Evolutionary conservation across 1,284 basidiomycete genomes (phyloP), one percentile per base, ranked within the genome.

Genomic region (Erythrobasidium hasegawianum): DNA sequence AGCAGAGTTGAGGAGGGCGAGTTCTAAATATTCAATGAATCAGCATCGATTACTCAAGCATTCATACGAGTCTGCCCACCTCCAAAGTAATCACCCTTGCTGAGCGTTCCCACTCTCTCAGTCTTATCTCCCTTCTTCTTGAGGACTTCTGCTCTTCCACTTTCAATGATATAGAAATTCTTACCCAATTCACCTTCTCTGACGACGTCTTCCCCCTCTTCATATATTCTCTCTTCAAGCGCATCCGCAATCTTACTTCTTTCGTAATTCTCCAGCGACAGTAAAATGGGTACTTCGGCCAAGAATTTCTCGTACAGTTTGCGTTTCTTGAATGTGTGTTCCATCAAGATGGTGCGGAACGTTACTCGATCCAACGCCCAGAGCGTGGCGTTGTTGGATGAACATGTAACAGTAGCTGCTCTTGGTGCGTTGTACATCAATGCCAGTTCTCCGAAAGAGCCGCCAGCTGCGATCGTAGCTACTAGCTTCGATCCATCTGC

Each of bases 321-420:
- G 59, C 95, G 83, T 71, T 92, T 86, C 68, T 89, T 82, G 71
- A 92, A 88, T 40, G 90, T 90, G 66, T 81, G 81, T 59, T 76
- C 67, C 68, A 96, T 83, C 59, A 98, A 88, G 78, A 98, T 97
- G n/a, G 91, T 95, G 45, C 95, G 86, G 86, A 98, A 98, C 0
- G 94, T 97, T 73, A 96, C 91, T 60, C 95, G 88, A 80, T 98
- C 95, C 67, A 98, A 82, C 5, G 90, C 87, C 95, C 95, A 98
- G 38, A 97, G 82, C 7, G 88, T 92, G 58, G 89, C 93, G 0
- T 84, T 80, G 7, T 73, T 70, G 61, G 89, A 86, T 43, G 88
- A 86, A 2, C 94, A 87, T 29, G 97, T 79, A 55, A 98, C 92
- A 1, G 92, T 92, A 3, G 96, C 95, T 4, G 93, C 92, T 55